These are phyloP conservation scores for Pyrus betulifolia DNA, from an alignment of 306 rosid genomes.

Conservation along the genomic window DNA sequence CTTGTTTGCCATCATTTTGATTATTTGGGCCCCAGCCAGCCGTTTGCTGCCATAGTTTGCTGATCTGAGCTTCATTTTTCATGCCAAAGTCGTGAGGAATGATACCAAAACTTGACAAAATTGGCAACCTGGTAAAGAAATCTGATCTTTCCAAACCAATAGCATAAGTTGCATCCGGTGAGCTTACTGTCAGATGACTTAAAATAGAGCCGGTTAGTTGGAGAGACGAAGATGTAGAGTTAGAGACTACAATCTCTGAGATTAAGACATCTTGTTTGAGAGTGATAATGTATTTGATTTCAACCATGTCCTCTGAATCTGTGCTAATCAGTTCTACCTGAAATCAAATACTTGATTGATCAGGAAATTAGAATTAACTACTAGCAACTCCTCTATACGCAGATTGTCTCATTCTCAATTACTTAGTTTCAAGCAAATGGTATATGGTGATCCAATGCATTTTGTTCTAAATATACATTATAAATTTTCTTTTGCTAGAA, in stretches of 20 bases:
- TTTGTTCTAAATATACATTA: neutral
- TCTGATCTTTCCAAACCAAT: slow-evolving; percentile 66
- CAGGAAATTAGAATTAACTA: too few species aligned
- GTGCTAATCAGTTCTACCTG: slow-evolving; percentile 62
- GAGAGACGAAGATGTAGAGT: slow-evolving; percentile 42
- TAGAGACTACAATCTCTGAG: slow-evolving; percentile 51
- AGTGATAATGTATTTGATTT: slow-evolving; percentile 56
- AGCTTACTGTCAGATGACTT: slow-evolving; percentile 73
- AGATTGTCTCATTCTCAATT: neutral
- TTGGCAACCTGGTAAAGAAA: slow-evolving; percentile 40
- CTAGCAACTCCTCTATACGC: too few species aligned
- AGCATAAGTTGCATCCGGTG: slow-evolving; percentile 85
- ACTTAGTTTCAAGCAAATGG: neutral
- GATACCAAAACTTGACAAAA: slow-evolving; percentile 38
- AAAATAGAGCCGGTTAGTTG: slow-evolving; percentile 53
- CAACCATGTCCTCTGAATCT: slow-evolving; percentile 31
- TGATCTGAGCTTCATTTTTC: slow-evolving; percentile 18
- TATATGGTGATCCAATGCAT: neutral
- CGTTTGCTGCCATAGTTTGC: slow-evolving; percentile 31
- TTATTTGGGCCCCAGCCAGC: slow-evolving; percentile 26
- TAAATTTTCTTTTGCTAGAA: too few species aligned
- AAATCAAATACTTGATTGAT: too few species aligned
- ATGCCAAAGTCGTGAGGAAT: slow-evolving; percentile 43
- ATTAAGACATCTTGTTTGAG: slow-evolving; percentile 45
- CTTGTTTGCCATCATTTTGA: slow-evolving; percentile 13